Evolutionary conservation across 768 basidiomycete species (phyloP).

Genomic region (Leucocoprinus leucothites): DNA sequence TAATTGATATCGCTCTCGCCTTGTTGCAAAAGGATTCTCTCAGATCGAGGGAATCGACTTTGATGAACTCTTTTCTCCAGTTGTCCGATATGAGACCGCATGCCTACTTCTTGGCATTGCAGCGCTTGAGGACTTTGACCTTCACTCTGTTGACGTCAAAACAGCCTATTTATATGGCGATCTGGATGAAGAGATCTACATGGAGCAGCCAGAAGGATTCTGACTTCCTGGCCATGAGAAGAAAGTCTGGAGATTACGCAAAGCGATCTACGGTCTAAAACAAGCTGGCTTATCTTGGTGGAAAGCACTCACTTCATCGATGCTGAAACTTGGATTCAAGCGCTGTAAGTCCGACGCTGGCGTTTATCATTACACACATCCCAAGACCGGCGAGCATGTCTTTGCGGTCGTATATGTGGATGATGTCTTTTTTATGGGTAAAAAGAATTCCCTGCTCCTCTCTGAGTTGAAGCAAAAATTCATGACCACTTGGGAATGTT

Average conservation of each 20-base stretch:
- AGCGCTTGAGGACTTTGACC: constrained; percentile 27
- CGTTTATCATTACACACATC: too few relatives aligned
- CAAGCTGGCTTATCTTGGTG: constrained; percentile 16
- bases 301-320: constrained; percentile 9
- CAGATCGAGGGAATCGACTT: constrained; percentile 15
- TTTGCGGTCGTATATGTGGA: not conserved
- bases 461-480: constrained; percentile 14
- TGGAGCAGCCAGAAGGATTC: constrained; percentile 34
- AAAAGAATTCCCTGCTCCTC: not conserved
- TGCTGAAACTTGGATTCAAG: constrained; percentile 7
- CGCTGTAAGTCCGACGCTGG: not conserved
- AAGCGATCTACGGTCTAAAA: constrained; percentile 18
- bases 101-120: constrained; percentile 19
- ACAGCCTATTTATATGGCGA: constrained; percentile 29
- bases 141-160: constrained; percentile 41
- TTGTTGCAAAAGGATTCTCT: constrained; percentile 18
- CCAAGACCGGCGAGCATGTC: too few relatives aligned
- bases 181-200: constrained; percentile 32
- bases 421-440: not conserved
- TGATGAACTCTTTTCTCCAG: constrained; percentile 13
- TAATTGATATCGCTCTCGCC: too few relatives aligned
- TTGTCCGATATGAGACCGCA: constrained; percentile 11
- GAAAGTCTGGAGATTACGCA: constrained; percentile 17
- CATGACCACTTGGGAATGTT: constrained; percentile 22
- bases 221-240: too few relatives aligned